Percentiles rank a stretch among this genome's conserved stretches.
Conservation (phyloP, 2,329 filamentous ascomycete species). For the Magnaporthiopsis poae region DNA sequence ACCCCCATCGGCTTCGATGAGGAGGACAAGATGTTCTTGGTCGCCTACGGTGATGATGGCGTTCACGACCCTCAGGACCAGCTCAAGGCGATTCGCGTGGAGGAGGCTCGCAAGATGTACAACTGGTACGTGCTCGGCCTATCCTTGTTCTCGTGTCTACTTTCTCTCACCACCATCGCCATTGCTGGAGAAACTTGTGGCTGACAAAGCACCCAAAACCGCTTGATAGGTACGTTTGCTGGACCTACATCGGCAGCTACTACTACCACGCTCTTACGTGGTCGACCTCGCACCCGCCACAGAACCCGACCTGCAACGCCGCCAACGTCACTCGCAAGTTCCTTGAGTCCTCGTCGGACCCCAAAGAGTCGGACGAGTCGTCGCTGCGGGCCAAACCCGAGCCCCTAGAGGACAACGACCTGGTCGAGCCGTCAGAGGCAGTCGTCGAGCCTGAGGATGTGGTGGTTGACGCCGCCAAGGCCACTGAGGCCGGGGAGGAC, state of each 20-base stretch:
- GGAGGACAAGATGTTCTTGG: conserved; percentile 20
- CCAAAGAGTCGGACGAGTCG: not conserved
- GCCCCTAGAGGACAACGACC: not conserved
- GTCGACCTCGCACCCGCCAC: conserved; percentile 19
- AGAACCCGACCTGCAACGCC: conserved; percentile 26
- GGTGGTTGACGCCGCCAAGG: not conserved
- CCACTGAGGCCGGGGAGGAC: not conserved
- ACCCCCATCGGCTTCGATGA: conserved; percentile 21
- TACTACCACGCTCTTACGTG: conserved; percentile 26
- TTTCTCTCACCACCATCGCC: not conserved
- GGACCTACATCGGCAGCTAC: conserved; percentile 22
- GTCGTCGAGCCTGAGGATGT: not conserved
- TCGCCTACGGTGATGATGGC: conserved; percentile 20
- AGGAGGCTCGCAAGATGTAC: conserved; percentile 17
- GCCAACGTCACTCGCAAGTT: conserved; percentile 19
- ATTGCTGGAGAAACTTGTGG: not conserved
- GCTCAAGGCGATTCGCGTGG: conserved; percentile 10
- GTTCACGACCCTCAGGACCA: conserved; percentile 16
- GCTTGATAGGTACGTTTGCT: conserved; percentile 19
- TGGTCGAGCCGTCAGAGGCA: not conserved
- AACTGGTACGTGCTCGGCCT: conserved; percentile 18
- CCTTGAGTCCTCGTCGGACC: not conserved
- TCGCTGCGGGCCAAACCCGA: not conserved
- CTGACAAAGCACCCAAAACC: not conserved
- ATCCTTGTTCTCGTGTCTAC: not conserved